Conservation (phyloP, 495 filamentous ascomycete genomes). For the Penicillium herquei region DNA sequence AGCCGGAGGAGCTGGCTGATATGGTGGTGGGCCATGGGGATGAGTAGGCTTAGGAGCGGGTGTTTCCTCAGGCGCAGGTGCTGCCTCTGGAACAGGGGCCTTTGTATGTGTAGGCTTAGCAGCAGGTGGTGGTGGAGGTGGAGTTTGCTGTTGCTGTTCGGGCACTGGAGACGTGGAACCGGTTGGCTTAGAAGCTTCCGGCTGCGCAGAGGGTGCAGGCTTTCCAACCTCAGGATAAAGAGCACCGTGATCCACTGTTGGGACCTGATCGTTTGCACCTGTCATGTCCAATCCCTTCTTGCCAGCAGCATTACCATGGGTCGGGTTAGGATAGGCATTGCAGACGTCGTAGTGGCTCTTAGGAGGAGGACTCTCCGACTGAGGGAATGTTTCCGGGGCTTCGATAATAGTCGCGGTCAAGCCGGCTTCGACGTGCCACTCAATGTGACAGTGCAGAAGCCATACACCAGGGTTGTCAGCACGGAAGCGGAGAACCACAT, state of each 20-base stretch:
- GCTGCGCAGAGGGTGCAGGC: background rate
- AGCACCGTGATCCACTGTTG: slow-evolving; percentile 14
- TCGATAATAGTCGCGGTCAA: slow-evolving; percentile 72
- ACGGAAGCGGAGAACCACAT: slow-evolving; percentile 64
- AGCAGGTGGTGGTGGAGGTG: background rate
- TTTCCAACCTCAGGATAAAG: slow-evolving; percentile 13
- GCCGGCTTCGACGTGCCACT: slow-evolving; percentile 77
- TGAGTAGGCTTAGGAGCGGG: slow-evolving; percentile 6
- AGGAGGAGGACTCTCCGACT: slow-evolving; percentile 16
- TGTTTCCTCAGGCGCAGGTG: background rate
- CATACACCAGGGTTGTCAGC: slow-evolving; percentile 76
- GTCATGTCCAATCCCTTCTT: slow-evolving; percentile 19
- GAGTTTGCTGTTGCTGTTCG: slow-evolving; percentile 7
- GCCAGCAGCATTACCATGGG: slow-evolving; percentile 25
- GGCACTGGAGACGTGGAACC: background rate
- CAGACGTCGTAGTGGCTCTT: slow-evolving; percentile 24
- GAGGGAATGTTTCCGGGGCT: slow-evolving; percentile 29
- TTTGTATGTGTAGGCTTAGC: background rate
- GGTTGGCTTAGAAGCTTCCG: background rate
- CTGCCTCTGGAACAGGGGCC: background rate
- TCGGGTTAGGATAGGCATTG: slow-evolving; percentile 19
- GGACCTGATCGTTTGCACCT: slow-evolving; percentile 16
- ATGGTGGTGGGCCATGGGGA: background rate
- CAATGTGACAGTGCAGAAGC: slow-evolving; percentile 80
- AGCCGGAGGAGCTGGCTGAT: slow-evolving; percentile 1